phyloP scores from a whole-genome alignment of 176 grass and related monocot genomes.

The Metroxylon sagu region DNA sequence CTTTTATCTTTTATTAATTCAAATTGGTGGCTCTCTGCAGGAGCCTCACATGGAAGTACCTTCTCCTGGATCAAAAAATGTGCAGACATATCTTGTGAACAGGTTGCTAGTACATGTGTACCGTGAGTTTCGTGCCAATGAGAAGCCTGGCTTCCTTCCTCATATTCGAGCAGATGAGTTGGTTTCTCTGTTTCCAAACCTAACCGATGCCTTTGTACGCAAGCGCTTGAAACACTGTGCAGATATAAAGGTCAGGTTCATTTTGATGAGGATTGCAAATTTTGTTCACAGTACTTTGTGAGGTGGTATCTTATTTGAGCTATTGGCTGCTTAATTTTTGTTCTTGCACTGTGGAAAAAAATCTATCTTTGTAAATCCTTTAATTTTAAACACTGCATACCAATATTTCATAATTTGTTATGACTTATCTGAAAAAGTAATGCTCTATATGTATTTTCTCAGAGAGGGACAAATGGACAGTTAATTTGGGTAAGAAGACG shows the following conservation, averaged over 20 bases:
- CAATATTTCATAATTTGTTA: background rate
- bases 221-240: slow-evolving; percentile 88
- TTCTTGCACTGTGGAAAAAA: no score
- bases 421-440: slow-evolving; percentile 18
- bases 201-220: slow-evolving; percentile 64
- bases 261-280: no score
- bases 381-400: no score
- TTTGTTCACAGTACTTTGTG: no score
- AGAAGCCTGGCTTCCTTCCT: slow-evolving; percentile 56
- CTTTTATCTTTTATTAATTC: slow-evolving; percentile 10
- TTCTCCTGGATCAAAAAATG: slow-evolving; percentile 57
- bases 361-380: no score
- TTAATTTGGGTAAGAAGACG: slow-evolving; percentile 50
- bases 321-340: no score
- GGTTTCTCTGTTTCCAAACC: slow-evolving; percentile 54
- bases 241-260: slow-evolving; percentile 53
- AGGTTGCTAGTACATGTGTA: slow-evolving; percentile 75
- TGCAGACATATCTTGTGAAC: slow-evolving; percentile 78
- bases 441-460: slow-evolving; percentile 25
- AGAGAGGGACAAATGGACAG: slow-evolving; percentile 59
- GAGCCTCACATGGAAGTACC: slow-evolving; percentile 95
- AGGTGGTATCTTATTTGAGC: no score
- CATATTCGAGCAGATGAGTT: slow-evolving; percentile 73
- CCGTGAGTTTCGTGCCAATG: slow-evolving; percentile 79
- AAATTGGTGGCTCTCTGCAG: slow-evolving; percentile 33